Conservation (phyloP, 345 rosid genomes). For the Moricandia arvensis region DNA sequence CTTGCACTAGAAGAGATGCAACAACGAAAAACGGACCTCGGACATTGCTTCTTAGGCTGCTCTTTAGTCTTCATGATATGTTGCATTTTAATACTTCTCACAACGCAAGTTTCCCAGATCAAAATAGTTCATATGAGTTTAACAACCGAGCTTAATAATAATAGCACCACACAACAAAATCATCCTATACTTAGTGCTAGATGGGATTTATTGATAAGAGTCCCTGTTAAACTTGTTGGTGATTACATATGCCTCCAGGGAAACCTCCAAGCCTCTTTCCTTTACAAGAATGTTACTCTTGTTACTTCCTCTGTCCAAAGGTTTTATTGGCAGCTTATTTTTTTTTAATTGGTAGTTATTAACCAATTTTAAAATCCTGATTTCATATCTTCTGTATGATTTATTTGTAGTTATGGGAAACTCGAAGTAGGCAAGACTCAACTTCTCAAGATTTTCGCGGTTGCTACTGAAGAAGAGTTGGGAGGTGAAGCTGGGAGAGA, state of each 20-base stretch:
- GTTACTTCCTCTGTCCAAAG: background rate
- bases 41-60: background rate
- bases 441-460: background rate
- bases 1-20: background rate
- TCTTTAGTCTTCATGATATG: background rate
- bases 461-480: background rate
- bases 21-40: background rate
- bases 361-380: background rate
- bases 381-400: background rate
- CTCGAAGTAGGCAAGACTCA: background rate
- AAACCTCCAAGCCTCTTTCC: background rate
- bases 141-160: background rate
- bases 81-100: too few species aligned
- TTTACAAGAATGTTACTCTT: background rate
- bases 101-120: background rate
- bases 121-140: background rate
- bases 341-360: too few species aligned
- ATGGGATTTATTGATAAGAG: background rate
- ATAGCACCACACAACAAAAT: background rate
- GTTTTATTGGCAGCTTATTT: background rate
- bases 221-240: background rate
- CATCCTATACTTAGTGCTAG: background rate
- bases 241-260: background rate
- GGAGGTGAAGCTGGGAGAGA: background rate
- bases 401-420: background rate